Percentiles rank a stretch among this genome's conserved stretches.
Evolutionary conservation across 164 flowering plant genomes (phyloP).

Genomic region (Echeveria elegans): DNA sequence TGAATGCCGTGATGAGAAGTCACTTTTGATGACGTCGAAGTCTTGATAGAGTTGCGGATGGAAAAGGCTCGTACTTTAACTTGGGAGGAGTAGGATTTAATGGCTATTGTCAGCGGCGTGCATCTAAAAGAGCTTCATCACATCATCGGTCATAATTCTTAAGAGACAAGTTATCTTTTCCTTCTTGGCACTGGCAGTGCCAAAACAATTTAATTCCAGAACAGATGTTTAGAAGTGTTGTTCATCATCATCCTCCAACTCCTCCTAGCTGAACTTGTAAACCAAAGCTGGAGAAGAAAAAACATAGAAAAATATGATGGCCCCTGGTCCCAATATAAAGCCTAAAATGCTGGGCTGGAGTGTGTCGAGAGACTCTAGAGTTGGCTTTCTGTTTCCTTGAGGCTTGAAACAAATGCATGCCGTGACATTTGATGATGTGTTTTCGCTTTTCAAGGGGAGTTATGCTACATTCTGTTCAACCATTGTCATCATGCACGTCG

Average conservation of each 20-base stretch:
- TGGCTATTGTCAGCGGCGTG: conserved; percentile 63
- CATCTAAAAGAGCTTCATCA: conserved; percentile 59
- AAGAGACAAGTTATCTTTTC: conserved; percentile 13
- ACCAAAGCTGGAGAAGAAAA: background rate
- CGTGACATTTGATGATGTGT: too few species aligned
- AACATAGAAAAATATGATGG: background rate
- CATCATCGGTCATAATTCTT: conserved; percentile 42
- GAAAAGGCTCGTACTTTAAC: too few species aligned
- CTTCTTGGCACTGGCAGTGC: conserved; percentile 7
- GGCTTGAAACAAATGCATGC: too few species aligned
- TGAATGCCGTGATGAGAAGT: too few species aligned
- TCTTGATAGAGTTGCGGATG: too few species aligned
- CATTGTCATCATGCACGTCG: too few species aligned
- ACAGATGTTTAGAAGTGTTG: background rate
- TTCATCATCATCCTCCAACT: background rate
- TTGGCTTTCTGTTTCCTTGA: background rate
- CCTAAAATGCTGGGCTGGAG: background rate
- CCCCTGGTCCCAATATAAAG: background rate
- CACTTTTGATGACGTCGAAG: too few species aligned
- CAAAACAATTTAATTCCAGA: conserved; percentile 3
- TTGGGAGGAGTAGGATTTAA: conserved; percentile 29
- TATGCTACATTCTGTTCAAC: too few species aligned
- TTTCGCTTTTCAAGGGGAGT: too few species aligned
- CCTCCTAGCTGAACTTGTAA: conserved; percentile 5
- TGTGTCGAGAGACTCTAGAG: too few species aligned